These are phyloP conservation scores for Paraphoma chrysanthemicola DNA, from an alignment of 2,329 filamentous ascomycete genomes.

Conservation along the genomic window DNA sequence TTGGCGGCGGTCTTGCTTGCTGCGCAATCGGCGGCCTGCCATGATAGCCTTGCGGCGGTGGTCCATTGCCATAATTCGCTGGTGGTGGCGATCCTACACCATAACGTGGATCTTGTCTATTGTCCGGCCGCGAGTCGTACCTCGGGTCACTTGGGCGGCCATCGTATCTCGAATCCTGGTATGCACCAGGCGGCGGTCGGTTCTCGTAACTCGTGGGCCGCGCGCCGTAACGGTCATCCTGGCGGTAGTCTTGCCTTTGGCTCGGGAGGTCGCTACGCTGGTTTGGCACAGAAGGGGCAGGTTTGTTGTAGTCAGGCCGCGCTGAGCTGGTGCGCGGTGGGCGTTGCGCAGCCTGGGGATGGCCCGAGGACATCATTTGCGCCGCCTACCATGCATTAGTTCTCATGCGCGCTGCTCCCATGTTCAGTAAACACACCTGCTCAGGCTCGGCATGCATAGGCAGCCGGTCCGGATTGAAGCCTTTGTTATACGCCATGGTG, in stretches of 20 bases:
- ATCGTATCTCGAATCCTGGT: conserved; percentile 45
- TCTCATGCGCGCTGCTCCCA: no score
- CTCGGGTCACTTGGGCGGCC: conserved; percentile 30
- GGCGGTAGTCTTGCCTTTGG: conserved; percentile 29
- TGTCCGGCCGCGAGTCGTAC: conserved; percentile 35
- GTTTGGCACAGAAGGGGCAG: conserved; percentile 43
- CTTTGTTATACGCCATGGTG: conserved; percentile 90
- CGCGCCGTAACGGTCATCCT: conserved; percentile 47
- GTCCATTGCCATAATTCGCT: conserved; percentile 61
- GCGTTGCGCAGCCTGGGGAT: conserved; percentile 20
- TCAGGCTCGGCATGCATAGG: conserved; percentile 88
- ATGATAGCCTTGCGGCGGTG: conserved; percentile 68
- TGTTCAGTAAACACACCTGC: conserved; percentile 56
- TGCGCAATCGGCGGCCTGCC: conserved; percentile 65
- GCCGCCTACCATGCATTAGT: conserved; percentile 46
- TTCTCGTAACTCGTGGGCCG: conserved; percentile 34
- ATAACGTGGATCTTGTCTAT: conserved; percentile 28
- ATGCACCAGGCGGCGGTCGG: conserved; percentile 49
- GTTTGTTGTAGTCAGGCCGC: conserved; percentile 54
- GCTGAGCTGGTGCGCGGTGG: conserved; percentile 44
- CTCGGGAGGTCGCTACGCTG: conserved; percentile 24
- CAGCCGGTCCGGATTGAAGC: conserved; percentile 92
- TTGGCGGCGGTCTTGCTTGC: conserved; percentile 51
- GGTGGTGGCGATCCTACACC: conserved; percentile 56
- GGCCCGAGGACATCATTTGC: conserved; percentile 45